These are phyloP conservation scores for Apophysomyces variabilis DNA, from an alignment of 371 early-diverging fungal species.

Conservation along the genomic window DNA sequence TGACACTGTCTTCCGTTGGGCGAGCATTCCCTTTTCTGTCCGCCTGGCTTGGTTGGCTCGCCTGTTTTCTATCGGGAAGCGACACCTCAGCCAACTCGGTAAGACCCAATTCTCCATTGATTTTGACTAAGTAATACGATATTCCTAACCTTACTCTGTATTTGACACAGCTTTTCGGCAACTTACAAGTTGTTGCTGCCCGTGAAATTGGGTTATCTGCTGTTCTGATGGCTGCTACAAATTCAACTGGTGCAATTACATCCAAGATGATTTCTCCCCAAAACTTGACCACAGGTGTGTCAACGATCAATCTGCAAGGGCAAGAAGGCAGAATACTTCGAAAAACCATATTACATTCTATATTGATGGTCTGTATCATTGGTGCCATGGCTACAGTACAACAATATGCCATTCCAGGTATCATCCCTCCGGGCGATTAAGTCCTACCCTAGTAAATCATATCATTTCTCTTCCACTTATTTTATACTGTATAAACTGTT, in stretches of 20 bases:
- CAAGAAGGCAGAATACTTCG: conserved; percentile 49
- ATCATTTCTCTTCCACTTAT: background rate
- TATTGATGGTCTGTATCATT: conserved; percentile 42
- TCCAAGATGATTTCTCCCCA: conserved; percentile 59
- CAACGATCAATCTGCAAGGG: conserved; percentile 52
- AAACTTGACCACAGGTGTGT: conserved; percentile 55
- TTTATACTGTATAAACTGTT: background rate
- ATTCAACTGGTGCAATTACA: conserved; percentile 49
- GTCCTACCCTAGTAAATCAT: background rate
- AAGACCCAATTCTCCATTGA: background rate
- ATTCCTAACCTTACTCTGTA: background rate
- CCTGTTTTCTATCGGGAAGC: conserved; percentile 56
- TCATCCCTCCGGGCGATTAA: conserved; percentile 38
- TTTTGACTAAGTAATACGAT: background rate
- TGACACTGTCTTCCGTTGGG: conserved; percentile 52
- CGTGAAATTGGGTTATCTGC: conserved; percentile 49
- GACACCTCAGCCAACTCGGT: conserved; percentile 46
- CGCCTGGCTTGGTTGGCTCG: conserved; percentile 58
- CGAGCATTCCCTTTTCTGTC: conserved; percentile 56
- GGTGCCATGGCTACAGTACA: conserved; percentile 49
- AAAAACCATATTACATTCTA: conserved; percentile 47
- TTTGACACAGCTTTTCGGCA: conserved; percentile 44
- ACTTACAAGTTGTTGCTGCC: conserved; percentile 57
- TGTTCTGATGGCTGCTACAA: conserved; percentile 53
- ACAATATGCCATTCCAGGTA: conserved; percentile 53